phyloP scores from a whole-genome alignment of 2,329 filamentous ascomycete species.

The Cordyceps cicadae region DNA sequence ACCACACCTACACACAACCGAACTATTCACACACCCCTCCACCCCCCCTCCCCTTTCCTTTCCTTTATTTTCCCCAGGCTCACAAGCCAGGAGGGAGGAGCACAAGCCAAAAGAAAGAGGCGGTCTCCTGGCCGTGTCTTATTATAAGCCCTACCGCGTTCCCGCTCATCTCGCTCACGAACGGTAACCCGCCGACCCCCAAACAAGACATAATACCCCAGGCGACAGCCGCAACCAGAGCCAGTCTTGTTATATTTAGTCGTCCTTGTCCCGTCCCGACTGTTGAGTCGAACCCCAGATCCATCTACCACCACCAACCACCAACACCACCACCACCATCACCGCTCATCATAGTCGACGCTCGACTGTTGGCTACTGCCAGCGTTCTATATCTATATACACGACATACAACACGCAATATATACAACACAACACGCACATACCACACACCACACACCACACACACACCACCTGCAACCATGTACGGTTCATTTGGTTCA shows the following conservation, averaged over 20 bases:
- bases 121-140: slow-evolving; percentile 8
- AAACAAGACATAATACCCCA: slow-evolving; percentile 5
- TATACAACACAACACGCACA: neutral
- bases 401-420: neutral
- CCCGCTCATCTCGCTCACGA: neutral
- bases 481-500: slow-evolving; percentile 44
- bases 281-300: neutral
- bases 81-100: neutral
- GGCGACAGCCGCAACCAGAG: slow-evolving; percentile 2
- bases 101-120: slow-evolving; percentile 10
- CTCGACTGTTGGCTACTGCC: neutral
- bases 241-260: neutral
- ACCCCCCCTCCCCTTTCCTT: neutral
- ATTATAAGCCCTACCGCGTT: slow-evolving; percentile 9
- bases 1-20: neutral
- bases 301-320: neutral
- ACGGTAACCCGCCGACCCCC: neutral
- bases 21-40: slow-evolving; percentile 1
- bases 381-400: neutral
- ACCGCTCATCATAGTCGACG: neutral
- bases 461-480: slow-evolving; percentile 23
- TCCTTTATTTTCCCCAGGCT: neutral
- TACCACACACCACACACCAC: slow-evolving; percentile 13
- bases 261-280: neutral
- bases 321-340: neutral